Percentiles rank a stretch among this genome's conserved stretches.
These are phyloP conservation scores for Cornus controversa DNA, from an alignment of 148 eudicot species.

Conservation along the genomic window DNA sequence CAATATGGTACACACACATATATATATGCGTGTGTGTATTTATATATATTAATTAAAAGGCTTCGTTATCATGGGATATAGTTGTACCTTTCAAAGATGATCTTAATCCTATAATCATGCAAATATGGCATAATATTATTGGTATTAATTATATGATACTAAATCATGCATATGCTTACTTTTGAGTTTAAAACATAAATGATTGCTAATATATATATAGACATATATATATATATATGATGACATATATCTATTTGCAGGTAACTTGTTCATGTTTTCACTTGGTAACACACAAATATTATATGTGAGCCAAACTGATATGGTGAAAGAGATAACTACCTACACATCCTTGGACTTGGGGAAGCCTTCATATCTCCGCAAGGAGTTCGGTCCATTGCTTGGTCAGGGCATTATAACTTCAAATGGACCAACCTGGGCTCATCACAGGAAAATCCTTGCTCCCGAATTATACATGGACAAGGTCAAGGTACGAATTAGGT, in stretches of 20 bases:
- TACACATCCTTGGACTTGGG: slow-evolving; percentile 15
- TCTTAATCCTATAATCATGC: too few relatives aligned
- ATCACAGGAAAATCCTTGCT: slow-evolving; percentile 17
- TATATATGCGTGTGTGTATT: too few relatives aligned
- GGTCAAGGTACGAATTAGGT: slow-evolving; percentile 13
- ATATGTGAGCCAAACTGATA: slow-evolving; percentile 7
- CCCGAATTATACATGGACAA: slow-evolving; percentile 16
- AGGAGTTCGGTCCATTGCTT: slow-evolving; percentile 11
- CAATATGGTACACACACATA: not conserved
- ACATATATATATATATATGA: too few relatives aligned
- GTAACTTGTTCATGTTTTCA: slow-evolving; percentile 11
- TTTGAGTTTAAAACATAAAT: too few relatives aligned
- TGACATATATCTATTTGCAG: not conserved
- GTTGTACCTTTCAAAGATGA: too few relatives aligned
- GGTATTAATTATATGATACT: too few relatives aligned
- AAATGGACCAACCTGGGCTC: slow-evolving; percentile 17
- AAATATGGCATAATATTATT: too few relatives aligned
- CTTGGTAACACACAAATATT: slow-evolving; percentile 8
- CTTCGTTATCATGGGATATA: too few relatives aligned
- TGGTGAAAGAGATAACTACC: slow-evolving; percentile 14
- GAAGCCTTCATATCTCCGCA: slow-evolving; percentile 8
- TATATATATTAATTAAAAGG: too few relatives aligned
- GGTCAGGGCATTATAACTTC: slow-evolving; percentile 18
- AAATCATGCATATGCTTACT: too few relatives aligned
- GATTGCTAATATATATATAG: too few relatives aligned